Evolutionary conservation across 768 basidiomycete genomes (phyloP), one percentile per base, ranked within the genome.

Genomic region (Russula vinacea): DNA sequence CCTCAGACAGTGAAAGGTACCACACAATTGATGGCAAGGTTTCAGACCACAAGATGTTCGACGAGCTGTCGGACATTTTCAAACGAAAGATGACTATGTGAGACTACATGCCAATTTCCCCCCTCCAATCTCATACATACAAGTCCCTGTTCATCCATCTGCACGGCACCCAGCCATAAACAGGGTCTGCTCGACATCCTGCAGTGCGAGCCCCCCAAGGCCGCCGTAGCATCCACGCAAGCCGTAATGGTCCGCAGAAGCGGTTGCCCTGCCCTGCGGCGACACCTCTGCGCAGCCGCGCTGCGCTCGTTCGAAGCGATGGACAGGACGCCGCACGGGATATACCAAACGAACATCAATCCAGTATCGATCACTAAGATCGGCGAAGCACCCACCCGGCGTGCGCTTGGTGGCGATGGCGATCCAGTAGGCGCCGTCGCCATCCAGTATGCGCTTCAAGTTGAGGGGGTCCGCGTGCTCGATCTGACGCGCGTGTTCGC

Each of bases 101-200:
- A 77, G 85, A 33, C 78, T 84, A 13, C 85, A 87, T 65, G 84
- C 85, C 22, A 86, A 86, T 60, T 87, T 86, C 70, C 82, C 84
- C 35, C 49, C 47, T 55, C 5, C 55, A 45, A 53, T 26, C 24
- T 19, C 10, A 22, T 40, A 44, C 10, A 22, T 40, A 44, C 42
- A 51, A 37, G 29, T 5, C 39, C 50, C 65, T 32, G 45, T 10
- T 33, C 24, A 44, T 26, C 24, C n/a, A n/a, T n/a, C 22, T n/a
- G 1, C 8, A 24, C 40, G 37, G 3, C 8, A 81, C 81, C 19
- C 2, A 68, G 67, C 19, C 67, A 67, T 40, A 68, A 68, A 50
- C 60, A 66, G 32, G 67, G 65, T 42, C 56, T 68, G 1, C 56
- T 66, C 52, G 67, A 68, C 16, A 68, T 68, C 49, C 54, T 68